Evolutionary conservation across 1,284 basidiomycete species (phyloP).

Genomic region (Rhodotorula sp.): DNA sequence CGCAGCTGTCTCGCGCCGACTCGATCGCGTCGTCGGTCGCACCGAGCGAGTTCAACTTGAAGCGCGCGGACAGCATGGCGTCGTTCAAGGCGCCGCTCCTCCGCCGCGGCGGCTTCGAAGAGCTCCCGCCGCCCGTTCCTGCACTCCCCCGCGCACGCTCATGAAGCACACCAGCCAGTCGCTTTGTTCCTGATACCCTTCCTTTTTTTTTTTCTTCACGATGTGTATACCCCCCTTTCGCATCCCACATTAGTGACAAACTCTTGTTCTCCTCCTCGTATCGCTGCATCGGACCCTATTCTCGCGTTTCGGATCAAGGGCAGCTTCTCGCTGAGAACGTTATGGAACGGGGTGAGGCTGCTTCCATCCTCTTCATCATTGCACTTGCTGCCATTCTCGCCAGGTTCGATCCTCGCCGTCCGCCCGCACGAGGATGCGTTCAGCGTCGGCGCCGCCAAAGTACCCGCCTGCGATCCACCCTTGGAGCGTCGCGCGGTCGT

Average conservation of each 20-base stretch:
- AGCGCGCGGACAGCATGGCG: constrained; percentile 26
- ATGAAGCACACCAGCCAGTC: not conserved
- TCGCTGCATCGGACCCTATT: not conserved
- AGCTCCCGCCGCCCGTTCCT: constrained; percentile 11
- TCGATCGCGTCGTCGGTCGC: constrained; percentile 19
- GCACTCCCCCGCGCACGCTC: not conserved
- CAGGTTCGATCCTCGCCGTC: constrained; percentile 30
- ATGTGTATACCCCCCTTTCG: not conserved
- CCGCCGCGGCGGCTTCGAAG: constrained; percentile 1
- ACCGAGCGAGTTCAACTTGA: constrained; percentile 30
- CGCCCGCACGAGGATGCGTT: constrained; percentile 66
- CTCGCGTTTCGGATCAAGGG: not conserved
- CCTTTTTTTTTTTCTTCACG: not conserved
- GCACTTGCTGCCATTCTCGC: constrained; percentile 16
- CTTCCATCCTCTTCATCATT: not conserved
- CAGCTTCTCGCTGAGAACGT: not conserved
- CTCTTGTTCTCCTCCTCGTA: not conserved
- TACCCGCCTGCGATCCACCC: constrained; percentile 71
- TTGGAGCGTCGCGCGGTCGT: constrained; percentile 68
- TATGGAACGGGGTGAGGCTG: not conserved
- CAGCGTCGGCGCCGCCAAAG: constrained; percentile 61
- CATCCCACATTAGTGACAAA: too few relatives aligned
- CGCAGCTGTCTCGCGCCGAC: constrained; percentile 25
- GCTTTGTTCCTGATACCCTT: not conserved
- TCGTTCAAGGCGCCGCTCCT: constrained; percentile 40